These are phyloP conservation scores for Stemphylium lycopersici DNA, from an alignment of 2,329 filamentous ascomycete genomes.

Conservation along the genomic window DNA sequence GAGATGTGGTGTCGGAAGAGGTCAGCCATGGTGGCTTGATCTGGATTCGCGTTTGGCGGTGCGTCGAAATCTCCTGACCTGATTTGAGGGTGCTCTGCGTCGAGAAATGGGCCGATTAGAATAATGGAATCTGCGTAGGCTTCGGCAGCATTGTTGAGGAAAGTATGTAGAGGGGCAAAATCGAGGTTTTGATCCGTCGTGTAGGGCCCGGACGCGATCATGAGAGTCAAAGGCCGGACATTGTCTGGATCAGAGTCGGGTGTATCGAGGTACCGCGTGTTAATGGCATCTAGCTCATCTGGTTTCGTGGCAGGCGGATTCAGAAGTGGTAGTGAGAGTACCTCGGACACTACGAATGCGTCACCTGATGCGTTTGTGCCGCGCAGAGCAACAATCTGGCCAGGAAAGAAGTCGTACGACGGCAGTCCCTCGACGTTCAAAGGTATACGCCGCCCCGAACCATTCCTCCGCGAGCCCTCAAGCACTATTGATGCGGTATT, in stretches of 20 bases:
- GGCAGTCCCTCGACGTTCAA: slow-evolving; percentile 74
- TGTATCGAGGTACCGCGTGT: slow-evolving; percentile 70
- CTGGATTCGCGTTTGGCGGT: slow-evolving; percentile 58
- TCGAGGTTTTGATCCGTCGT: slow-evolving; percentile 91
- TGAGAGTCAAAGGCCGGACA: slow-evolving; percentile 71
- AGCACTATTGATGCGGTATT: slow-evolving; percentile 85
- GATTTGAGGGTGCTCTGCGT: slow-evolving; percentile 87
- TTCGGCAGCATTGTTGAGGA: slow-evolving; percentile 79
- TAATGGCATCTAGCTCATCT: slow-evolving; percentile 69
- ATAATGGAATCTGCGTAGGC: slow-evolving; percentile 79
- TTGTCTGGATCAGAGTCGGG: slow-evolving; percentile 59
- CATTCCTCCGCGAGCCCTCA: slow-evolving; percentile 83
- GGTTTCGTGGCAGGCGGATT: slow-evolving; percentile 74
- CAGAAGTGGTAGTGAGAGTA: slow-evolving; percentile 76
- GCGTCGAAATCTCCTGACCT: slow-evolving; percentile 60
- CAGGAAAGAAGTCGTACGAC: slow-evolving; percentile 86
- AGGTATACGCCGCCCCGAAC: slow-evolving; percentile 80
- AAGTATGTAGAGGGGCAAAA: slow-evolving; percentile 82
- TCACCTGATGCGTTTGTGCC: slow-evolving; percentile 87
- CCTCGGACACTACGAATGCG: slow-evolving; percentile 79
- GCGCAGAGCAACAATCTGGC: slow-evolving; percentile 85
- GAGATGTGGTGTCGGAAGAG: slow-evolving; percentile 84
- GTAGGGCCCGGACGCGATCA: slow-evolving; percentile 86
- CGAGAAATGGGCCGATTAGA: slow-evolving; percentile 85
- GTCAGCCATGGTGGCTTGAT: slow-evolving; percentile 79